phyloP scores from a whole-genome alignment of 2,329 filamentous ascomycete genomes.

The Fusarium virguliforme region DNA sequence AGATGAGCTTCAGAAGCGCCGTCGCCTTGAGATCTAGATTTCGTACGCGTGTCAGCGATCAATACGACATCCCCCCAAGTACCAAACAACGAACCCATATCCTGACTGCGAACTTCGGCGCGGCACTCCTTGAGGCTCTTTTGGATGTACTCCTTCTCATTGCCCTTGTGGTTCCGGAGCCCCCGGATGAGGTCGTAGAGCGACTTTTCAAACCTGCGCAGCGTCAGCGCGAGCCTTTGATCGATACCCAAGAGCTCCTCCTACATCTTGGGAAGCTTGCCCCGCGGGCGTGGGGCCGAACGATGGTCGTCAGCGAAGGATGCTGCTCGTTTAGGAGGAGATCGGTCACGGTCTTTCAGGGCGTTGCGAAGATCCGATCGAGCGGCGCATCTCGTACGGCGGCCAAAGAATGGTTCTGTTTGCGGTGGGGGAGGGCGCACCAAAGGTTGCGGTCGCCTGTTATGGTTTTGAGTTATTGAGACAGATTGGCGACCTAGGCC shows the following conservation, averaged over 20 bases:
- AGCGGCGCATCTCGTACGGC: constrained; percentile 47
- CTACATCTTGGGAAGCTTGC: constrained; percentile 52
- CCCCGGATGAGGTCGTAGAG: constrained; percentile 98
- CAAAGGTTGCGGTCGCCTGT: constrained; percentile 34
- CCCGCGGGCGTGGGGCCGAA: constrained; percentile 52
- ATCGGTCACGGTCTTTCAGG: constrained; percentile 45
- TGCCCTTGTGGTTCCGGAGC: constrained; percentile 94
- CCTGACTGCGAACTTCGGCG: constrained; percentile 89
- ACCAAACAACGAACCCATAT: constrained; percentile 79
- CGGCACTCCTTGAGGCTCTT: constrained; percentile 96
- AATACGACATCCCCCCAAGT: background rate
- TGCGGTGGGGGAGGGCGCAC: constrained; percentile 8
- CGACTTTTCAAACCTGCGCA: constrained; percentile 95
- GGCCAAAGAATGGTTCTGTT: constrained; percentile 8
- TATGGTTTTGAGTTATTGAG: constrained; percentile 28
- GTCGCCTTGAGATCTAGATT: constrained; percentile 90
- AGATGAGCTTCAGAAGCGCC: constrained; percentile 94
- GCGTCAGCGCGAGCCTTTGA: constrained; percentile 41
- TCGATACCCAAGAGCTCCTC: constrained; percentile 29
- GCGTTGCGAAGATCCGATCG: constrained; percentile 33
- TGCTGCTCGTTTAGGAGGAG: constrained; percentile 30
- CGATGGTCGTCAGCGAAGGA: constrained; percentile 30
- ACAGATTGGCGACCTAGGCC: constrained; percentile 28
- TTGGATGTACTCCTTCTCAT: constrained; percentile 95
- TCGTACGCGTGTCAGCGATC: constrained; percentile 30